These are phyloP conservation scores for Pleurotus salmoneostramineus DNA, from an alignment of 768 basidiomycete genomes.

Conservation along the genomic window DNA sequence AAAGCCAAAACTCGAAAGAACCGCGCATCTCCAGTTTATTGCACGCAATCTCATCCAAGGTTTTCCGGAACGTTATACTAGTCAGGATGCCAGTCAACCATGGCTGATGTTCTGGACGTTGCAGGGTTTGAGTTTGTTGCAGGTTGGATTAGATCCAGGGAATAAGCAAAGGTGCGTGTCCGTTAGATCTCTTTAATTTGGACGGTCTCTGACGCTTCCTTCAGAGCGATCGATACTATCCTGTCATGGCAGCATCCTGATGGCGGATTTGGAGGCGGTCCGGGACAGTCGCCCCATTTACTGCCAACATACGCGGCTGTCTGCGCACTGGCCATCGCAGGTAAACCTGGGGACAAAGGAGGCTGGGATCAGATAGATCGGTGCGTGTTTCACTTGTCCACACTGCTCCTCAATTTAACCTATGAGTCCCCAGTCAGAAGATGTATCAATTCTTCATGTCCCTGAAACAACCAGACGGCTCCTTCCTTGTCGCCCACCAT, in stretches of 20 bases:
- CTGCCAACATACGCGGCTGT: conserved; percentile 89
- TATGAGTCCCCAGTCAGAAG: conserved; percentile 42
- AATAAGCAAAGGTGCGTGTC: conserved; percentile 67
- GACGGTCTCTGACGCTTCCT: not conserved
- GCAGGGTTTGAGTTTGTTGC: conserved; percentile 77
- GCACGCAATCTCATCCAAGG: conserved; percentile 70
- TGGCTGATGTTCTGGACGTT: conserved; percentile 95
- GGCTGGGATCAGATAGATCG: conserved; percentile 89
- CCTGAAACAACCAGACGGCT: conserved; percentile 89
- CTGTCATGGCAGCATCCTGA: conserved; percentile 77
- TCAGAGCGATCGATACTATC: conserved; percentile 77
- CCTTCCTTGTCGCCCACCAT: conserved; percentile 82
- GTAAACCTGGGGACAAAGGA: conserved; percentile 63
- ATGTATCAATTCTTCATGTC: conserved; percentile 90
- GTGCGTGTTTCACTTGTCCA: conserved; percentile 29
- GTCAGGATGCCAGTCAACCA: conserved; percentile 91
- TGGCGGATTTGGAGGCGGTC: conserved; percentile 92
- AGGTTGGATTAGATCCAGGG: conserved; percentile 72
- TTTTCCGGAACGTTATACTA: conserved; percentile 74
- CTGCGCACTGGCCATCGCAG: conserved; percentile 79
- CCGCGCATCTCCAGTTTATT: conserved; percentile 73
- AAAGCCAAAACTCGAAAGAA: conserved; percentile 48
- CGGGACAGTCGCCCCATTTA: conserved; percentile 83
- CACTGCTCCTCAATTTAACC: not conserved
- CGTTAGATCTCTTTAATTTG: conserved; percentile 5